phyloP scores from a whole-genome alignment of 805 yeast species.

The Ogataea populi-albae region DNA sequence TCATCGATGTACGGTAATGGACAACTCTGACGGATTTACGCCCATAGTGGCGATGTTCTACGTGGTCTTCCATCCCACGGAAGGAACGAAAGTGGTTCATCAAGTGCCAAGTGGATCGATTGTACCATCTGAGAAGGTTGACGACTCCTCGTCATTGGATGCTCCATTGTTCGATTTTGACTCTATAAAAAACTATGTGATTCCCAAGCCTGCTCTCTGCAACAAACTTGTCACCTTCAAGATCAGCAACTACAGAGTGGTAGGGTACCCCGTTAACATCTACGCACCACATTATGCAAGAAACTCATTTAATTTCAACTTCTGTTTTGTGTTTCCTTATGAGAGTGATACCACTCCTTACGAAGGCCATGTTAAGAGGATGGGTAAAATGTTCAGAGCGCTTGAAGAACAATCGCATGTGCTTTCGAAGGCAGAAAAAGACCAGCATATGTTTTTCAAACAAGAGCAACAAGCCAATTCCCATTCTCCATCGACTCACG shows the following conservation, averaged over 20 bases:
- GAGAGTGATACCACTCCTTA: conserved; percentile 80
- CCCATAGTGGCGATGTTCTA: conserved; percentile 89
- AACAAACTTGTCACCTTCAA: conserved; percentile 75
- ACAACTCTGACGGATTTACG: conserved; percentile 57
- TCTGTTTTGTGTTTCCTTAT: conserved; percentile 86
- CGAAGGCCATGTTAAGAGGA: conserved; percentile 77
- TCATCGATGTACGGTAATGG: conserved; percentile 18
- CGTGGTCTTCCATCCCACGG: conserved; percentile 91
- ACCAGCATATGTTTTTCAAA: conserved; percentile 42
- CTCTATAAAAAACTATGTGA: conserved; percentile 81
- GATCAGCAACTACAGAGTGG: conserved; percentile 63
- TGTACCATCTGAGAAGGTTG: conserved; percentile 34
- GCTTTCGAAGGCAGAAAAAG: conserved; percentile 54
- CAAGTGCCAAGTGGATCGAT: conserved; percentile 85
- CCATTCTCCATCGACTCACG: conserved; percentile 1
- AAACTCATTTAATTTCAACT: conserved; percentile 89
- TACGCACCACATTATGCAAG: conserved; percentile 75
- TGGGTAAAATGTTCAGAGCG: conserved; percentile 86
- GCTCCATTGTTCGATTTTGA: conserved; percentile 70
- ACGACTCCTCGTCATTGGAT: conserved; percentile 35
- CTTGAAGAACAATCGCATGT: conserved; percentile 85
- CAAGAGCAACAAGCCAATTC: conserved; percentile 3
- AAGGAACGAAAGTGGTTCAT: conserved; percentile 87
- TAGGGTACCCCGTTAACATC: conserved; percentile 88
- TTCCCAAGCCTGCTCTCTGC: conserved; percentile 91